Percentiles rank a stretch among this genome's conserved stretches.
Evolutionary conservation across 129 eudicot species (phyloP).

Genomic region (Deinandra increscens): DNA sequence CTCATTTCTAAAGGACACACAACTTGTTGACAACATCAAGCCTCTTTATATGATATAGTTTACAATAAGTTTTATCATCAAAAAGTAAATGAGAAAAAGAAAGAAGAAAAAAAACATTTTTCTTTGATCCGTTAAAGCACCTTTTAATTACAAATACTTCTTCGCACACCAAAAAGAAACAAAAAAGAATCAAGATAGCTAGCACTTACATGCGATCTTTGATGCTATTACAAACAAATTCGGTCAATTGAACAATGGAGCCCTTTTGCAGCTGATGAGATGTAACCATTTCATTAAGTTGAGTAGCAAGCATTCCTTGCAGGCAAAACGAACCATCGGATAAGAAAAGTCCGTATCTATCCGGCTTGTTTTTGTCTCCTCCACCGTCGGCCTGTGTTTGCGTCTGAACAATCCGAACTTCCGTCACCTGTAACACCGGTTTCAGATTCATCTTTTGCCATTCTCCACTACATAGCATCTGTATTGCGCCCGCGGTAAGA

Average conservation of each 20-base stretch:
- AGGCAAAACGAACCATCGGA: slow-evolving; percentile 64
- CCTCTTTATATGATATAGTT: too few species aligned
- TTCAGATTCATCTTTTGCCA: slow-evolving; percentile 26
- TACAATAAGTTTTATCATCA: too few species aligned
- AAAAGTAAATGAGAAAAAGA: too few species aligned
- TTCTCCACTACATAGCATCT: slow-evolving; percentile 34
- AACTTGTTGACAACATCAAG: too few species aligned
- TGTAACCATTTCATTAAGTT: slow-evolving; percentile 60
- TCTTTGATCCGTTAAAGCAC: neutral
- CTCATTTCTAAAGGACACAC: too few species aligned
- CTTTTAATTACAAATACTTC: neutral
- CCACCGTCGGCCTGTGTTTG: slow-evolving; percentile 24
- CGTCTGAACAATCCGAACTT: slow-evolving; percentile 43
- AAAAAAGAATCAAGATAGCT: neutral
- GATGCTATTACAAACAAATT: slow-evolving; percentile 51
- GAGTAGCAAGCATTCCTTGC: slow-evolving; percentile 81
- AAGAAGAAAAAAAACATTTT: too few species aligned
- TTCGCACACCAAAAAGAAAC: neutral
- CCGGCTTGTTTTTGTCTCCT: slow-evolving; percentile 31
- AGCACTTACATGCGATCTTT: slow-evolving; percentile 53
- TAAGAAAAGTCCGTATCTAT: slow-evolving; percentile 55
- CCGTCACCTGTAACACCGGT: slow-evolving; percentile 68
- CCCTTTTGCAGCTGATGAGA: slow-evolving; percentile 54
- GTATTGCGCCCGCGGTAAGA: slow-evolving; percentile 55
- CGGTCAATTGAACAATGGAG: slow-evolving; percentile 51